Conservation (phyloP, 768 basidiomycete genomes). For the Termitomyces sp. region DNA sequence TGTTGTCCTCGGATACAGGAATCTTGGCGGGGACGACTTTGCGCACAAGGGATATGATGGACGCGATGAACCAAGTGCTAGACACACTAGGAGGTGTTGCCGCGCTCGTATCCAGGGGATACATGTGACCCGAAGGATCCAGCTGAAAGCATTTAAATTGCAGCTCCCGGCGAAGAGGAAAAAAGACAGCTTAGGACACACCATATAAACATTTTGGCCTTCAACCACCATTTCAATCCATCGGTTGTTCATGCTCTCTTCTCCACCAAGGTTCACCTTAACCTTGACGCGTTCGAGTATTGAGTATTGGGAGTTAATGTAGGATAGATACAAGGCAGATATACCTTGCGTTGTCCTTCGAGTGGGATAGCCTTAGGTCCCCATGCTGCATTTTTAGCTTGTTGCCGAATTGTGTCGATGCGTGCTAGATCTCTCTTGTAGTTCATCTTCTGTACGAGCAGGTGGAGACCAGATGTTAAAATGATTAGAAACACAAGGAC, state of each 20-base stretch:
- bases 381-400: constrained; percentile 79
- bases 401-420: constrained; percentile 55
- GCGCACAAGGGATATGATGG: constrained; percentile 34
- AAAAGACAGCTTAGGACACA: constrained; percentile 35
- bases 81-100: constrained; percentile 54
- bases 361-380: constrained; percentile 69
- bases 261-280: constrained; percentile 66
- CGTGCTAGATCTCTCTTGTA: constrained; percentile 69
- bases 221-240: constrained; percentile 83
- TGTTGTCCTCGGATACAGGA: constrained; percentile 15
- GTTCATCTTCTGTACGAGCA: constrained; percentile 74
- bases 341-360: constrained; percentile 67
- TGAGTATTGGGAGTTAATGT: not conserved
- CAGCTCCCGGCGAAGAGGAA: not conserved
- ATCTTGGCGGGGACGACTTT: constrained; percentile 25
- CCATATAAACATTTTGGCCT: constrained; percentile 69
- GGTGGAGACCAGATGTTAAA: constrained; percentile 80
- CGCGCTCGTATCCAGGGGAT: constrained; percentile 56
- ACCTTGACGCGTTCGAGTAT: constrained; percentile 41
- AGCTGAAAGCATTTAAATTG: constrained; percentile 36
- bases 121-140: constrained; percentile 55
- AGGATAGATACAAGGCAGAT: constrained; percentile 6
- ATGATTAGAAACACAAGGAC: constrained; percentile 76
- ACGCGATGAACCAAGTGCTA: constrained; percentile 68
- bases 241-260: constrained; percentile 52